Percentiles rank a stretch among this genome's conserved stretches.
Conservation (phyloP, 73 alveolate species). For the Paramecium primaurelia region DNA sequence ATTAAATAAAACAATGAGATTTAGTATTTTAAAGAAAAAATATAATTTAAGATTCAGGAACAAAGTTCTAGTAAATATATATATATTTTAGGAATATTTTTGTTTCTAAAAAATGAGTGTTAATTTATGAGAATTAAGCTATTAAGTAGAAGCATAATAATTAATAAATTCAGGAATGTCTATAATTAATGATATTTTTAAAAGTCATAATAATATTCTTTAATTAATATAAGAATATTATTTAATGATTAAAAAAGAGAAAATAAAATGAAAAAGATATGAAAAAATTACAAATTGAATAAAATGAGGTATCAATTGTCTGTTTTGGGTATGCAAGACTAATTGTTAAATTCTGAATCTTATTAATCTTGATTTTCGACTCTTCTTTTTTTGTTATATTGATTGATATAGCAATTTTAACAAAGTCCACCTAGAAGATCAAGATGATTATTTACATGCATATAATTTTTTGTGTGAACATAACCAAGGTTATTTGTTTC, state of each 20-base stretch:
- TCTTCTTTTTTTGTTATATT: slow-evolving; percentile 47
- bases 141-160: background rate
- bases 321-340: background rate
- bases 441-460: slow-evolving; percentile 20
- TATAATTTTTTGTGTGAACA: slow-evolving; percentile 74
- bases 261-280: background rate
- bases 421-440: slow-evolving; percentile 23
- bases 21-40: background rate
- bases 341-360: background rate
- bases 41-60: too few relatives aligned
- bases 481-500: slow-evolving; percentile 77
- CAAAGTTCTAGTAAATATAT: background rate
- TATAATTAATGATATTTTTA: background rate
- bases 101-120: background rate
- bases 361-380: background rate
- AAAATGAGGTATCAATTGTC: background rate
- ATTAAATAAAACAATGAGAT: background rate
- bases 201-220: background rate
- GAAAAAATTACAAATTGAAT: background rate
- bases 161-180: background rate
- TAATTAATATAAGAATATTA: background rate
- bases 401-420: slow-evolving; percentile 58
- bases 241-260: background rate
- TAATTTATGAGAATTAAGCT: background rate
- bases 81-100: background rate